These are phyloP conservation scores for Chlorella sp. DNA, from an alignment of 139 green algal species.

Conservation along the genomic window DNA sequence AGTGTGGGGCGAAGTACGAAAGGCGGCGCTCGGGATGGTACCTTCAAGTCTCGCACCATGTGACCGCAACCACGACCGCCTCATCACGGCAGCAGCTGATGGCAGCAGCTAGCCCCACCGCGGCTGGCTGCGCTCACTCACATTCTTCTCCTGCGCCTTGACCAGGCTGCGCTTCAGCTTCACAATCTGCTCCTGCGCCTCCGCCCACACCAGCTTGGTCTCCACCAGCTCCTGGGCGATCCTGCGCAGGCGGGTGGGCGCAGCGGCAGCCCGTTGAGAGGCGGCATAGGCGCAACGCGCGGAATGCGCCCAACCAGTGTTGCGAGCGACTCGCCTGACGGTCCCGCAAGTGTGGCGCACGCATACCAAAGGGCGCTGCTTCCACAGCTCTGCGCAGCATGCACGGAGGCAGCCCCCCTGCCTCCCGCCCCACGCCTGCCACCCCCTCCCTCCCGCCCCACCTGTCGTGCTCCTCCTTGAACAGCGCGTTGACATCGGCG, in stretches of 20 bases:
- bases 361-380: no score
- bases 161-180: slow-evolving; percentile 43
- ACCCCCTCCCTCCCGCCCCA: background rate
- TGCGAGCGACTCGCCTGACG: no score
- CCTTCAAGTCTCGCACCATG: no score
- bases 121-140: no score
- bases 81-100: background rate
- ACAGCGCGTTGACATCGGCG: slow-evolving; percentile 47
- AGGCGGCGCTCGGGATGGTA: background rate
- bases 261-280: no score
- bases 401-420: background rate
- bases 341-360: no score
- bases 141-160: slow-evolving; percentile 40
- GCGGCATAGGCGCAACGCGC: no score
- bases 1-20: background rate
- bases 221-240: slow-evolving; percentile 46
- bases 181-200: slow-evolving; percentile 49
- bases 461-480: slow-evolving; percentile 50
- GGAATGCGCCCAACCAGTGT: no score
- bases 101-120: background rate
- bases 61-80: no score
- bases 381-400: background rate
- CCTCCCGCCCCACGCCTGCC: background rate
- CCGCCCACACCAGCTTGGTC: slow-evolving; percentile 48
- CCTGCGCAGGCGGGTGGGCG: background rate